These are phyloP conservation scores for Populus tomentosa DNA, from an alignment of 441 rosid genomes.

Conservation along the genomic window DNA sequence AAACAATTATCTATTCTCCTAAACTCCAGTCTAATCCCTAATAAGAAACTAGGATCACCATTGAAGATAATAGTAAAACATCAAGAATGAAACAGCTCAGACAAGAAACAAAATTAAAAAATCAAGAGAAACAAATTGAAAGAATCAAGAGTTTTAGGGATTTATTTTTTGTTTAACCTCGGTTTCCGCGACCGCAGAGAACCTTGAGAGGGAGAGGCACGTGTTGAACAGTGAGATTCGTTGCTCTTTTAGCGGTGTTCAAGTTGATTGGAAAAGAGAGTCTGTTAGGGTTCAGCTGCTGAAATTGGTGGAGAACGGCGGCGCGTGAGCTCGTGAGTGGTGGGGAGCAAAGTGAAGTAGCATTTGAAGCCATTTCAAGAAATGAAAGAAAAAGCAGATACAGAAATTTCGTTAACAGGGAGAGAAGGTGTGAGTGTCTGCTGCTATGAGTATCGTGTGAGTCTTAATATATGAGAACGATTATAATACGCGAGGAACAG, in stretches of 20 bases:
- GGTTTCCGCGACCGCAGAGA: slow-evolving; percentile 31
- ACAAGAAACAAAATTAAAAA: neutral
- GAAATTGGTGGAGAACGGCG: slow-evolving; percentile 5
- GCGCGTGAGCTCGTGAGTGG: slow-evolving; percentile 16
- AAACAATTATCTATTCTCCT: neutral
- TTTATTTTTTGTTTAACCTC: slow-evolving; percentile 28
- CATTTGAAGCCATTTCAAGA: slow-evolving; percentile 12
- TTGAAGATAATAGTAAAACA: neutral
- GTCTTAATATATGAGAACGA: no score
- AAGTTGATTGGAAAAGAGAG: slow-evolving; percentile 24
- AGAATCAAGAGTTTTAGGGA: neutral
- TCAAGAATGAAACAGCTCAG: neutral
- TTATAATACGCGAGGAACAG: no score
- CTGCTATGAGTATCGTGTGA: no score
- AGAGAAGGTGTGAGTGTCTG: neutral
- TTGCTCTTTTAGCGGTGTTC: slow-evolving; percentile 10
- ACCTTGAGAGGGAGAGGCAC: slow-evolving; percentile 30
- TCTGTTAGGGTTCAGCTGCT: neutral
- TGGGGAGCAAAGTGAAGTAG: slow-evolving; percentile 18
- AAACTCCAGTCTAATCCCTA: neutral
- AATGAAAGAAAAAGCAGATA: neutral
- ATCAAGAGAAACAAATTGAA: neutral
- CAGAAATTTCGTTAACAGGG: neutral
- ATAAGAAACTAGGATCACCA: no score
- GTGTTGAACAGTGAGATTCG: neutral